Evolutionary conservation across 1,139 yeast genomes (phyloP), one percentile per base, ranked within the genome.

Genomic region (Yamadazyma atmosphaerica): DNA sequence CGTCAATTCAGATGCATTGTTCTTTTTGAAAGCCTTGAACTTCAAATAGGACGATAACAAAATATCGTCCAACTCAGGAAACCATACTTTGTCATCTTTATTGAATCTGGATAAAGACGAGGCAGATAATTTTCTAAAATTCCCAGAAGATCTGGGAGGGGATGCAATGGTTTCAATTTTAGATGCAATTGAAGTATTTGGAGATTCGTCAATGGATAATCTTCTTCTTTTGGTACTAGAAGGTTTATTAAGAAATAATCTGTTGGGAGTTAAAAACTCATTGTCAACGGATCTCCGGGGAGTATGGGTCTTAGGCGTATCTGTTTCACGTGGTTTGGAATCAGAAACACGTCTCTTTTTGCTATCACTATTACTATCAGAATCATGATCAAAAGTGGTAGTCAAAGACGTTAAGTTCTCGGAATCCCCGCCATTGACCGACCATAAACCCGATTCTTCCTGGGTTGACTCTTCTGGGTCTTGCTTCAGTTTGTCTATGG

Each of bases 101-200:
- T 33, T 21, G 4, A 36, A 21, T 26, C 28, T 37, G 28, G 33
- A 38, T 21, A 38, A 36, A 28, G 45, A 36, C 10, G 44, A 26
- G 14, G 47, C 27, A 8, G 54, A 41, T 13, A 43, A 35, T 26
- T 38, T 34, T 5, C 27, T 28, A 40, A 38, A 5, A 37, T 39
- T n/a, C 36, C 39, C 25, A 47, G 44, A 23, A 32, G 54, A 40
- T 40, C 49, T 40, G 4, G 74, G 74, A 5, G 74, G 67, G 9
- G 60, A 65, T 38, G 69, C 60, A 14, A 60, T 54, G 18, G 60
- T 54, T 35, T 65, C 72, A 30, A 68, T 63, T 42, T 60, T 63
- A 2, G 71, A 56, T 22, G 76, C 76, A 32, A 68, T 54, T 7
- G 65, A 56, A 40, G 61, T 56, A 39, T 63, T 66, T 1, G 75